phyloP scores from a whole-genome alignment of 2,329 filamentous ascomycete genomes.

The Verticillium alfalfae region DNA sequence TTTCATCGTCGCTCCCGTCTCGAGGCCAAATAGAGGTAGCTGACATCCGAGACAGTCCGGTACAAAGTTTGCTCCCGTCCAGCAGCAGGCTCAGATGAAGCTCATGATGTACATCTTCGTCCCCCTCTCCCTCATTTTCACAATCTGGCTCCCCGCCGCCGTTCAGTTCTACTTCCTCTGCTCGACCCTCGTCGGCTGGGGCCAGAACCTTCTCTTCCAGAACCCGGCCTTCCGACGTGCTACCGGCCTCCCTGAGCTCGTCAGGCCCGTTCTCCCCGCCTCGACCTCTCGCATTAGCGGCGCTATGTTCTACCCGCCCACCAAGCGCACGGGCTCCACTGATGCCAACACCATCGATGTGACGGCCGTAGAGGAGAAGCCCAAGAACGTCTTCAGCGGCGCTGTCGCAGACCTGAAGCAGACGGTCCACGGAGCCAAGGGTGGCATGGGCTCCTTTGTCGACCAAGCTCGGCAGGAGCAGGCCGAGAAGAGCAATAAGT shows the following conservation, averaged over 20 bases:
- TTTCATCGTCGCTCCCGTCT: slow-evolving; percentile 7
- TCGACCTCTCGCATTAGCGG: slow-evolving; percentile 6
- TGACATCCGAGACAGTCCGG: slow-evolving; percentile 24
- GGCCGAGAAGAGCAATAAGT: slow-evolving; percentile 26
- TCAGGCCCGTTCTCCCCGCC: slow-evolving; percentile 11
- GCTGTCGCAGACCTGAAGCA: slow-evolving; percentile 31
- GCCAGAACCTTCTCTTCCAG: slow-evolving; percentile 29
- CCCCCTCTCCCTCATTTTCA: slow-evolving; percentile 35
- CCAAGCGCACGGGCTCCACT: neutral
- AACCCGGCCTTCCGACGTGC: slow-evolving; percentile 31
- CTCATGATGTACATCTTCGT: slow-evolving; percentile 37
- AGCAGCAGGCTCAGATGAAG: slow-evolving; percentile 30
- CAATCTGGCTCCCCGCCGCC: slow-evolving; percentile 40
- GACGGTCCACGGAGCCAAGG: slow-evolving; percentile 26
- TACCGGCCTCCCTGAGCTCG: slow-evolving; percentile 29
- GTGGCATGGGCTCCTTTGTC: slow-evolving; percentile 20
- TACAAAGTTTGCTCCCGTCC: slow-evolving; percentile 22
- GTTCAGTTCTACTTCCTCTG: slow-evolving; percentile 44
- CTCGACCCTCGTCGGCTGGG: slow-evolving; percentile 22
- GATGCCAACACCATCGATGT: neutral
- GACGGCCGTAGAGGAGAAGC: slow-evolving; percentile 10
- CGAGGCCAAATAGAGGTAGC: slow-evolving; percentile 2
- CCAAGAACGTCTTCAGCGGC: slow-evolving; percentile 20
- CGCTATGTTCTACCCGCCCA: slow-evolving; percentile 27
- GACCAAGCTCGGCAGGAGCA: slow-evolving; percentile 23